A percentile compares a stretch with the other conserved stretches of the same genome.
These are phyloP conservation scores for Amaranthus palmeri DNA, from an alignment of 148 eudicot genomes.

Conservation along the genomic window DNA sequence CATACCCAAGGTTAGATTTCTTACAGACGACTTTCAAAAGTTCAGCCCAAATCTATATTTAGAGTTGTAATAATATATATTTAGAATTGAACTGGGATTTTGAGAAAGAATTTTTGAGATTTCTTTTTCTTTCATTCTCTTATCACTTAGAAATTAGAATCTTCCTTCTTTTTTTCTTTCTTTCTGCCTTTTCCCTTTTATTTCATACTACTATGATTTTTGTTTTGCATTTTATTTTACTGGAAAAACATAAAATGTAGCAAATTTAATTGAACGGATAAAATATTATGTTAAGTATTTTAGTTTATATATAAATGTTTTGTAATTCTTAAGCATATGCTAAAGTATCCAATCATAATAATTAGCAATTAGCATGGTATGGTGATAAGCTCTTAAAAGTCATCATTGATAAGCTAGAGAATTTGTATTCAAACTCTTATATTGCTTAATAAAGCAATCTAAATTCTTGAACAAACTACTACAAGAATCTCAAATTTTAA, in stretches of 20 bases:
- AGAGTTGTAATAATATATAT: too few relatives aligned
- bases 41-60: too few relatives aligned
- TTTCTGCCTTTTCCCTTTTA: background rate
- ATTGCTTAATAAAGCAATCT: conserved; percentile 15
- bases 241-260: too few relatives aligned
- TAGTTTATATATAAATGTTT: background rate
- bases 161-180: background rate
- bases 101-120: too few relatives aligned
- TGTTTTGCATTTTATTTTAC: background rate
- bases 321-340: background rate
- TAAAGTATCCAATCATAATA: conserved; percentile 6
- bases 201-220: background rate
- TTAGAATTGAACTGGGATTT: too few relatives aligned
- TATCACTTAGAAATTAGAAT: background rate
- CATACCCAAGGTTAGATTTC: conserved; percentile 79
- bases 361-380: background rate
- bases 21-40: too few relatives aligned
- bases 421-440: conserved; percentile 6
- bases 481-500: conserved; percentile 16
- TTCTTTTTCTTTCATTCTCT: too few relatives aligned
- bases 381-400: too few relatives aligned
- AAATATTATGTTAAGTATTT: background rate
- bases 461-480: background rate
- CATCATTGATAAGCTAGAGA: conserved; percentile 1
- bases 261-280: too few relatives aligned